Conservation (phyloP, 257 asterid species). For the Rauvolfia tetraphylla region DNA sequence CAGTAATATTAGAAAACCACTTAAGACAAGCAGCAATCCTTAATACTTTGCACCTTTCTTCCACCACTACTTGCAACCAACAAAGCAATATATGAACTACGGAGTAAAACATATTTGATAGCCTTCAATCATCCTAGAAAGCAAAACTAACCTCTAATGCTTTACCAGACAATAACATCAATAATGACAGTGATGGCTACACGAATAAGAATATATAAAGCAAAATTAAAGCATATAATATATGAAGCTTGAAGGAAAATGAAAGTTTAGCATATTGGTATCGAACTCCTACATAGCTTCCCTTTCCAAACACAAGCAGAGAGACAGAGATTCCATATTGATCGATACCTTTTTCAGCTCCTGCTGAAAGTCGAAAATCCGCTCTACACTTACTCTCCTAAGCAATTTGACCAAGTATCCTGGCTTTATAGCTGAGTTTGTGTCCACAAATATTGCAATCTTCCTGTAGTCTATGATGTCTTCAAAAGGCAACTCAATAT, state of each 20-base stretch:
- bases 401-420: conserved; percentile 73
- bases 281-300: background rate
- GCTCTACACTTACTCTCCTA: conserved; percentile 45
- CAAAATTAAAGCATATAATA: background rate
- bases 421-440: conserved; percentile 65
- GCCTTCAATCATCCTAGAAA: background rate
- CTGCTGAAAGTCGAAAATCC: conserved; percentile 70
- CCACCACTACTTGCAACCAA: background rate
- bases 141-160: background rate
- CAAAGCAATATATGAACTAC: background rate
- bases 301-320: background rate
- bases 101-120: background rate
- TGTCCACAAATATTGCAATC: conserved; percentile 73
- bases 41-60: conserved; percentile 1
- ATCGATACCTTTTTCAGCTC: conserved; percentile 66
- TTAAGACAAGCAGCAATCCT: background rate
- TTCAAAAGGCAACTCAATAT: conserved; percentile 91
- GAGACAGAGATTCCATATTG: conserved; percentile 3
- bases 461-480: conserved; percentile 87
- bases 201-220: background rate
- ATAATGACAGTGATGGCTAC: background rate
- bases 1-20: background rate
- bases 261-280: background rate
- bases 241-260: background rate
- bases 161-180: no score